Evolutionary conservation across 75 land plant species (phyloP), one percentile per base, ranked within the genome.

Genomic region (Pinus taeda): DNA sequence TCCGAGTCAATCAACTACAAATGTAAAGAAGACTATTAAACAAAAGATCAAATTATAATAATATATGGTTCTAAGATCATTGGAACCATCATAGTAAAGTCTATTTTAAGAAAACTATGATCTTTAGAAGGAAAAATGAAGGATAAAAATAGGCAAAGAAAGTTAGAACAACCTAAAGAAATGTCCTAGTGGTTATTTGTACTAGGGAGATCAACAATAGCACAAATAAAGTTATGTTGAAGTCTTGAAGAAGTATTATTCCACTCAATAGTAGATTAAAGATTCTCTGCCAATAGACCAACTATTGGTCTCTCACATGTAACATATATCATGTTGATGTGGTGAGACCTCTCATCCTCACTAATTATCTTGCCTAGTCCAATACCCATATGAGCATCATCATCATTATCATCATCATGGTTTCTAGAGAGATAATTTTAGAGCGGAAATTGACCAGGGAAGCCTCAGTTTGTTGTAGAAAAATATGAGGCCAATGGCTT

Each of bases 211-310:
- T n/a, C n/a, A n/a, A n/a, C n/a, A n/a, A n/a, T n/a, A n/a, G n/a
- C n/a, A n/a, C n/a, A n/a, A n/a, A n/a, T n/a, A n/a, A n/a, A n/a
- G n/a, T n/a, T n/a, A n/a, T n/a, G n/a, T n/a, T n/a, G n/a, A n/a
- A n/a, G n/a, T n/a, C n/a, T n/a, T n/a, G n/a, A 60, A 30, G 29
- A 21, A 30, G 73, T 3, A 53, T 78, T 15, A 53, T 57, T 22
- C 76, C 64, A 18, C 57, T 36, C 63, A 60, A 7, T 75, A 20
- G 85, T 85, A 60, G 78, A 89, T 30, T 86, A 81, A 42, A 95
- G 79, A 22, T 84, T 94, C 80, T 95, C 98, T 9, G 90, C 98
- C 18, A 95, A 77, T 30, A 96, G 99, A 1, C 99, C 99, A 11
- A 95, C 99, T 71, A 89, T 77, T 2, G 95, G 86, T 56, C 88